Percentiles rank a stretch among this genome's conserved stretches.
These are phyloP conservation scores for Quercus tomentella DNA, from an alignment of 331 rosid species.

Conservation along the genomic window DNA sequence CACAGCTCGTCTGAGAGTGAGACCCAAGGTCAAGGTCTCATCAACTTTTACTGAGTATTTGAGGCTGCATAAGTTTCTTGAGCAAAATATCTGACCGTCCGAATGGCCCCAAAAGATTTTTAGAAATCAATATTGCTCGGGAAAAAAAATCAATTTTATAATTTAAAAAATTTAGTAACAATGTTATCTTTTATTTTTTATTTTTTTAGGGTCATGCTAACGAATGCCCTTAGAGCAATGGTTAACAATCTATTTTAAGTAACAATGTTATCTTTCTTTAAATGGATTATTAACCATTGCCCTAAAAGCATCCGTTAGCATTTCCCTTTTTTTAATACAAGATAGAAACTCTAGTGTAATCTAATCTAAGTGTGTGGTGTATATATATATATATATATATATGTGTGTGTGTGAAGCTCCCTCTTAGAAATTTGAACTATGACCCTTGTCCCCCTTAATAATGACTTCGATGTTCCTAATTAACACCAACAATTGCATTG, in stretches of 20 bases:
- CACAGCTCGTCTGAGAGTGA: constrained; percentile 63
- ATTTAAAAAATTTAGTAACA: neutral
- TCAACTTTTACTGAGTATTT: constrained; percentile 77
- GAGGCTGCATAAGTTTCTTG: constrained; percentile 63
- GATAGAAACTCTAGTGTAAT: too few relatives aligned
- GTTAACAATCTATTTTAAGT: too few relatives aligned
- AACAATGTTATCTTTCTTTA: too few relatives aligned
- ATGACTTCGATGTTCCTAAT: neutral
- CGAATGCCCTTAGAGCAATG: fast-evolving
- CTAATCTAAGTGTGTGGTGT: too few relatives aligned
- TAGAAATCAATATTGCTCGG: constrained; percentile 5
- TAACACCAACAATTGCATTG: neutral
- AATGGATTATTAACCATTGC: too few relatives aligned
- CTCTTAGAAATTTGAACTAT: fast-evolving
- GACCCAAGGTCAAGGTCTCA: constrained; percentile 64
- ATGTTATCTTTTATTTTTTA: too few relatives aligned
- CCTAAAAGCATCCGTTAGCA: too few relatives aligned
- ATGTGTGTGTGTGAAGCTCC: fast-evolving
- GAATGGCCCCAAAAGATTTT: constrained; percentile 84
- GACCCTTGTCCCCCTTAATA: too few relatives aligned
- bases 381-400: too few relatives aligned
- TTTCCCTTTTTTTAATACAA: too few relatives aligned
- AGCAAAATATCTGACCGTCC: constrained; percentile 84
- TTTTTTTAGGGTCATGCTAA: too few relatives aligned
- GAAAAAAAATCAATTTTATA: neutral